Percentiles rank a stretch among this genome's conserved stretches.
These are phyloP conservation scores for Suhomyces atakaporum DNA, from an alignment of 1,139 yeast species.

Conservation along the genomic window DNA sequence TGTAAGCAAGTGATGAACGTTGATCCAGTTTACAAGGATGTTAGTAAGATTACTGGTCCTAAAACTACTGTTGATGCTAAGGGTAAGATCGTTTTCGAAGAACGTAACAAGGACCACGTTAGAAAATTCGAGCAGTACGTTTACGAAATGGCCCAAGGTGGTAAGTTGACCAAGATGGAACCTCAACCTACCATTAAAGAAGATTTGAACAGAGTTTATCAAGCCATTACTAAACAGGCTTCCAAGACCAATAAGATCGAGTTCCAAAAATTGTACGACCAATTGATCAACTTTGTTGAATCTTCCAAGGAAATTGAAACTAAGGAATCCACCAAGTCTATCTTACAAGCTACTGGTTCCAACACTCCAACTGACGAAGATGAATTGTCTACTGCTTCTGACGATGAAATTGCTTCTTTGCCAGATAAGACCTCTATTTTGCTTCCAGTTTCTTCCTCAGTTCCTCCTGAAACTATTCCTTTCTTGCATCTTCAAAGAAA, in stretches of 20 bases:
- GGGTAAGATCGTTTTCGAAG: slow-evolving; percentile 84
- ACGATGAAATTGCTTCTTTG: slow-evolving; percentile 83
- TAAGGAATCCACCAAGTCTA: slow-evolving; percentile 44
- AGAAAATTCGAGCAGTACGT: slow-evolving; percentile 96
- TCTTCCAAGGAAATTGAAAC: slow-evolving; percentile 65
- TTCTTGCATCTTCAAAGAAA: slow-evolving; percentile 89
- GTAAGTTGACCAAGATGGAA: slow-evolving; percentile 65
- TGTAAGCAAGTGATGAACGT: slow-evolving; percentile 82
- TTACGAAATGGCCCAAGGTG: slow-evolving; percentile 95
- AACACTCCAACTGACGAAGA: slow-evolving; percentile 54
- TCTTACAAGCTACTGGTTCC: slow-evolving; percentile 39
- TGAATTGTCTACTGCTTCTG: slow-evolving; percentile 48
- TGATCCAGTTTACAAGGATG: slow-evolving; percentile 94
- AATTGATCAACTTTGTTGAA: slow-evolving; percentile 73
- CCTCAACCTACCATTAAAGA: slow-evolving; percentile 76
- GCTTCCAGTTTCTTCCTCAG: slow-evolving; percentile 71
- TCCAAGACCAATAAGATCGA: slow-evolving; percentile 67
- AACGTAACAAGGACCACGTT: slow-evolving; percentile 84
- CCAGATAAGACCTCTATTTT: slow-evolving; percentile 68
- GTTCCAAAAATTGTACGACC: slow-evolving; percentile 78
- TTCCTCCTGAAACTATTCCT: slow-evolving; percentile 87
- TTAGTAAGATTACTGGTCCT: slow-evolving; percentile 92
- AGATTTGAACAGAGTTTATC: slow-evolving; percentile 82
- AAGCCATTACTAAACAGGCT: slow-evolving; percentile 74
- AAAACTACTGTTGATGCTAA: slow-evolving; percentile 83